These are phyloP conservation scores for Onygenales sp. DNA, from an alignment of 2,329 filamentous ascomycete genomes.

Conservation along the genomic window DNA sequence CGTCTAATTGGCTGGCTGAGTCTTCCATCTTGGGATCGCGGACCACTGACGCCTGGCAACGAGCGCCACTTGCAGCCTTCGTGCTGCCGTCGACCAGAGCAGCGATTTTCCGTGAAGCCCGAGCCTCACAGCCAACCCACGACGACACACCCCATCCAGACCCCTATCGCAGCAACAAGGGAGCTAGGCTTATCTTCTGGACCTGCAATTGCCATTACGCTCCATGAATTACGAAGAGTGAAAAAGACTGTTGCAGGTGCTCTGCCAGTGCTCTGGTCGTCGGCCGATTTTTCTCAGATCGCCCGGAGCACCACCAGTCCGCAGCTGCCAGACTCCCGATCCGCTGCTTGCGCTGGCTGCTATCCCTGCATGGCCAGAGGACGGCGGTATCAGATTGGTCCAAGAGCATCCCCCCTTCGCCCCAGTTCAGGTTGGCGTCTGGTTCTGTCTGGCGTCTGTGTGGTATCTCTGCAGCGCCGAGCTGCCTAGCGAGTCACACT, in stretches of 20 bases:
- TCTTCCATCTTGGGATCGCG: background rate
- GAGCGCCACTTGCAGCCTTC: background rate
- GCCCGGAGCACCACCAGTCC: background rate
- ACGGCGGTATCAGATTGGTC: conserved; percentile 2
- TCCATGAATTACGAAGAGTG: no score
- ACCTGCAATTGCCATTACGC: no score
- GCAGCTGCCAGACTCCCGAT: background rate
- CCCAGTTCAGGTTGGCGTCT: background rate
- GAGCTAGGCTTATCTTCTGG: no score
- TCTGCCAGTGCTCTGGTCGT: no score
- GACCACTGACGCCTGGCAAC: background rate
- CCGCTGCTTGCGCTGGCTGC: background rate
- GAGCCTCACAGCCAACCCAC: no score
- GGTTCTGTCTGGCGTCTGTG: background rate
- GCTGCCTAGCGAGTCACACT: conserved; percentile 3
- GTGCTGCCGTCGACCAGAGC: background rate
- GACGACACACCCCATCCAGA: no score
- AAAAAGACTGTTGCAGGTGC: no score
- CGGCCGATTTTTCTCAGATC: no score
- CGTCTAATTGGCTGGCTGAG: background rate
- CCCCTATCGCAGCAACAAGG: no score
- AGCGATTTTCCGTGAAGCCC: no score
- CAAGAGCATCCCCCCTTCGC: background rate
- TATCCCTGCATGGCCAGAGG: background rate
- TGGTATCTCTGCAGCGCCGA: conserved; percentile 11